Percentiles rank a stretch among this genome's conserved stretches.
Evolutionary conservation across 164 flowering plant species (phyloP).

Genomic region (Berberis vulgaris): DNA sequence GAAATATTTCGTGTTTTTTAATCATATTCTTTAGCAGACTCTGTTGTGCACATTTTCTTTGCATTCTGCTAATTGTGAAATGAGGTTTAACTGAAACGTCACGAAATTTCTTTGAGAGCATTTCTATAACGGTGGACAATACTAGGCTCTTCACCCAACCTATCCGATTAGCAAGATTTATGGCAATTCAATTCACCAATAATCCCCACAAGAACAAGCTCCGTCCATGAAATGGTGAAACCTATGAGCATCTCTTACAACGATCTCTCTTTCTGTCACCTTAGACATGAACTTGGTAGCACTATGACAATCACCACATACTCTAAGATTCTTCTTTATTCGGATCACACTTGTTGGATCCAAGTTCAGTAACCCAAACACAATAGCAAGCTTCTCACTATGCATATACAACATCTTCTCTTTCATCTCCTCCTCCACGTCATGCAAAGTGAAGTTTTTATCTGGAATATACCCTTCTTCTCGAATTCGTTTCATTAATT

Average conservation of each 20-base stretch:
- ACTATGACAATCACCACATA: constrained; percentile 10
- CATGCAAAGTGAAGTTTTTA: constrained; percentile 5
- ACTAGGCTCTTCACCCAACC: no score
- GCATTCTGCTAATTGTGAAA: no score
- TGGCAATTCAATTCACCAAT: neutral
- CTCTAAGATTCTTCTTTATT: constrained; percentile 8
- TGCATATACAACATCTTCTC: constrained; percentile 10
- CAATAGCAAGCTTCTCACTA: constrained; percentile 8
- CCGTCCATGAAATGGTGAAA: constrained; percentile 11
- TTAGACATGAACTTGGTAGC: constrained; percentile 11
- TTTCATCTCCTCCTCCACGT: constrained; percentile 10
- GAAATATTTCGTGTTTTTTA: no score
- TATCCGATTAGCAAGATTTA: no score
- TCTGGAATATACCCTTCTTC: constrained; percentile 8
- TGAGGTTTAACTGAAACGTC: no score
- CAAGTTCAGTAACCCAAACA: constrained; percentile 5
- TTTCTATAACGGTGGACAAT: no score
- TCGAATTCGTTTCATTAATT: constrained; percentile 8
- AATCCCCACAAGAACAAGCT: constrained; percentile 10
- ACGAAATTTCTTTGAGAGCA: no score
- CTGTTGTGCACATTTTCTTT: no score
- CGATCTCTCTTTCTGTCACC: constrained; percentile 8
- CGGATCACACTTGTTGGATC: constrained; percentile 2
- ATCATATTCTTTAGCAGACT: no score
- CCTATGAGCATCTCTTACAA: constrained; percentile 10